phyloP scores from a whole-genome alignment of 2,329 filamentous ascomycete species.

The Monosporascus sp. region DNA sequence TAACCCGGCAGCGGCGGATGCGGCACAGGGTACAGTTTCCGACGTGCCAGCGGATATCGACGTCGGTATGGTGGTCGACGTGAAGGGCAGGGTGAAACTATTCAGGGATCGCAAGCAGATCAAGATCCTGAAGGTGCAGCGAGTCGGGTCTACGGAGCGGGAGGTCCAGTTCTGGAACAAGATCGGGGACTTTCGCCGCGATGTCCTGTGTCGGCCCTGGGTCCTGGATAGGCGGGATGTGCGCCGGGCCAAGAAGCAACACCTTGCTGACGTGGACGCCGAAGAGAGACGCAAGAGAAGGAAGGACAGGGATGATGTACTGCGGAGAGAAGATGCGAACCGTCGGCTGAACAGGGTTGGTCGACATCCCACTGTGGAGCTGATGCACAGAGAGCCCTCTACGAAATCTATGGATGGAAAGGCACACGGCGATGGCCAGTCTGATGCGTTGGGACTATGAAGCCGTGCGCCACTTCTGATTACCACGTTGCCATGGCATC shows the following conservation, averaged over 20 bases:
- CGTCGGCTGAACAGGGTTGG: neutral
- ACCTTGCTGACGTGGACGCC: slow-evolving; percentile 27
- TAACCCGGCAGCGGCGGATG: slow-evolving; percentile 1
- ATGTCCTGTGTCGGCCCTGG: slow-evolving; percentile 51
- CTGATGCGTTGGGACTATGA: slow-evolving; percentile 29
- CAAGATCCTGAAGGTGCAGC: slow-evolving; percentile 43
- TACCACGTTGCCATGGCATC: too few relatives aligned
- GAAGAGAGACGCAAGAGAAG: slow-evolving; percentile 17
- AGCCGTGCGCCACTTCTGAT: neutral
- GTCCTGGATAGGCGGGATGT: slow-evolving; percentile 43
- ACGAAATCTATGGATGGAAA: slow-evolving; percentile 9
- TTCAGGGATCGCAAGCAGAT: slow-evolving; percentile 48
- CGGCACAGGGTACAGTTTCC: neutral
- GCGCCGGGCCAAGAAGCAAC: slow-evolving; percentile 43
- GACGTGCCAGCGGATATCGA: slow-evolving; percentile 25
- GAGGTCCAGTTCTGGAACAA: slow-evolving; percentile 58
- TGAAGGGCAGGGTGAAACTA: slow-evolving; percentile 46
- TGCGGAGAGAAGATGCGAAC: neutral
- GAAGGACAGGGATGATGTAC: slow-evolving; percentile 9
- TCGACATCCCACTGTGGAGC: slow-evolving; percentile 2
- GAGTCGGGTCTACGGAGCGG: slow-evolving; percentile 45
- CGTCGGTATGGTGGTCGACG: slow-evolving; percentile 50
- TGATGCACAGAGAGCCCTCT: slow-evolving; percentile 11
- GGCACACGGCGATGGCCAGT: slow-evolving; percentile 18
- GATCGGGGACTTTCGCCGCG: slow-evolving; percentile 40